phyloP scores from a whole-genome alignment of 176 grass and related monocot genomes.

The Microstegium vimineum region DNA sequence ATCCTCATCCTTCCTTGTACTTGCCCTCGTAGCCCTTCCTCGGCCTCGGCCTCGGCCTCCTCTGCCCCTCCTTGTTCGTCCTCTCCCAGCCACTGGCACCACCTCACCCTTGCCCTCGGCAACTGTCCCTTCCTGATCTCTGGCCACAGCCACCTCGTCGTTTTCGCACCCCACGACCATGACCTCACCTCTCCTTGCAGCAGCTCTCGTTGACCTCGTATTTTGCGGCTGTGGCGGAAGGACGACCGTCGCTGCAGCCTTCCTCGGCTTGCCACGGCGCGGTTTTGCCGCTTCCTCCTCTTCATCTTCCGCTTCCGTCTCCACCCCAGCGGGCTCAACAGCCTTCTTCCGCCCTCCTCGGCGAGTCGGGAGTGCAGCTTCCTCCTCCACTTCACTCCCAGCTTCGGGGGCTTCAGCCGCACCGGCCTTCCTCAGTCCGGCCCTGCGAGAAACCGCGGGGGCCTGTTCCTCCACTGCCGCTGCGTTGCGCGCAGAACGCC shows the following conservation, averaged over 20 bases:
- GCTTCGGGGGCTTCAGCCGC: background rate
- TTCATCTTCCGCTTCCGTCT: background rate
- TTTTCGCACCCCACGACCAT: background rate
- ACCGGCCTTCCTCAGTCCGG: slow-evolving; percentile 14
- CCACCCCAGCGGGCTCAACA: background rate
- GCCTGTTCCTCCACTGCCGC: slow-evolving; percentile 9
- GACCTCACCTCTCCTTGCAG: slow-evolving; percentile 9
- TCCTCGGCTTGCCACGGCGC: slow-evolving; percentile 8
- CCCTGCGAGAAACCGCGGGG: background rate
- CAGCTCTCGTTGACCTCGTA: slow-evolving; percentile 14
- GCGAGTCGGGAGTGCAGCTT: background rate
- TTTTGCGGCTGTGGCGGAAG: slow-evolving; percentile 19
- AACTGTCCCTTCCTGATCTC: background rate
- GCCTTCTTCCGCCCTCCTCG: slow-evolving; percentile 14
- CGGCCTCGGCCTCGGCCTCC: slow-evolving; percentile 7
- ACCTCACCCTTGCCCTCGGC: background rate
- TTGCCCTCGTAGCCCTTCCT: slow-evolving; percentile 6
- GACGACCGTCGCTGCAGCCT: background rate
- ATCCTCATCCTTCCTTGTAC: background rate
- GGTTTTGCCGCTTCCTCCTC: slow-evolving; percentile 14
- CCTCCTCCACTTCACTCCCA: slow-evolving; percentile 20
- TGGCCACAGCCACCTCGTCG: slow-evolving; percentile 11
- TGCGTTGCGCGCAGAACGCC: slow-evolving; percentile 22
- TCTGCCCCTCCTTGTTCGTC: background rate
- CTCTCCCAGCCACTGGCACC: background rate